A percentile compares a stretch with the other conserved stretches of the same genome.
Conservation (phyloP, 2,329 filamentous ascomycete species). For the Ceratocystis huliohia region DNA sequence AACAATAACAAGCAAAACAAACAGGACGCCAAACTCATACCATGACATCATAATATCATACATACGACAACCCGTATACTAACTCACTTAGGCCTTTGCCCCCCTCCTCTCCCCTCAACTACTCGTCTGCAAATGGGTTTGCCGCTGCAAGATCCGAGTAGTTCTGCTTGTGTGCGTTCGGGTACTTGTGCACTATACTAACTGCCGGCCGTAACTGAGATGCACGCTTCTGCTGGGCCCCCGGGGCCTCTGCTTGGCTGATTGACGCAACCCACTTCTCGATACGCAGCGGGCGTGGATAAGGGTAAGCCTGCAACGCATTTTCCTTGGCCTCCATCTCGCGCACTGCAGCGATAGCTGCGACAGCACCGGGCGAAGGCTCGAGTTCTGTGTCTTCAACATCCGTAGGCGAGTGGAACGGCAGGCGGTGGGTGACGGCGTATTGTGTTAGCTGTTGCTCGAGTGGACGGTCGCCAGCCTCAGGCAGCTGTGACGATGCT, state of each 20-base stretch:
- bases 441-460: conserved; percentile 10
- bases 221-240: background rate
- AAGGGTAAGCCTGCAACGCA: background rate
- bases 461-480: background rate
- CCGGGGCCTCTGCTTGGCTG: conserved; percentile 6
- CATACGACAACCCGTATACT: background rate
- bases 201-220: conserved; percentile 5
- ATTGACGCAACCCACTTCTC: conserved; percentile 18
- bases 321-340: background rate
- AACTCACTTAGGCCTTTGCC: background rate
- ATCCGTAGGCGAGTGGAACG: conserved; percentile 8
- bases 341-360: background rate
- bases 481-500: conserved; percentile 4
- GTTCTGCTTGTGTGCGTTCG: conserved; percentile 21
- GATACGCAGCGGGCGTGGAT: conserved; percentile 12
- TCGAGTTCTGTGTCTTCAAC: background rate
- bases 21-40: background rate
- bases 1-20: background rate
- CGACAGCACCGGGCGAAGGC: background rate
- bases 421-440: conserved; percentile 4
- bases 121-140: conserved; percentile 19
- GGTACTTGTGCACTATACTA: conserved; percentile 21
- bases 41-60: conserved; percentile 3
- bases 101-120: background rate
- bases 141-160: conserved; percentile 21